Evolutionary conservation across 805 yeast species (phyloP), one percentile per base, ranked within the genome.

Genomic region (Debaryomyces hansenii): DNA sequence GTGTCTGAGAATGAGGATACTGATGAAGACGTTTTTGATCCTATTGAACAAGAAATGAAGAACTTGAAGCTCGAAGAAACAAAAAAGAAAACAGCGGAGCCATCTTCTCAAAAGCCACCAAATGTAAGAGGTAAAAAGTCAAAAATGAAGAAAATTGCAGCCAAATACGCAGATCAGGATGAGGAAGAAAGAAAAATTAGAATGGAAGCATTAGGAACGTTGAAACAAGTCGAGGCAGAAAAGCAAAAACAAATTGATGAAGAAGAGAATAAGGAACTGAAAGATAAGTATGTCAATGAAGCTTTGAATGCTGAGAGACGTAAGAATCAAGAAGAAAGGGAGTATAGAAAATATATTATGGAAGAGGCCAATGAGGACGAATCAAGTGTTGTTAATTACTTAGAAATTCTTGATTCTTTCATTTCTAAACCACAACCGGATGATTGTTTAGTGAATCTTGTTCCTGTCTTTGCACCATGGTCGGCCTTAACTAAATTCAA

Each of bases 381-480:
- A 31, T 59, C 62, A 1, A 54, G 59, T 41, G 48, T 57, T 20
- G 50, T 60, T 9, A 60, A 69, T 37, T 74, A 70, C 50, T 62
- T 73, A 44, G 72, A 71, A 37, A 75, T 77, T 28, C 61, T 74
- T 5, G 84, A 78, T 53, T 58, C 72, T 3, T 62, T 80, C 20
- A 57, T 77, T 20, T 46, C 72, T 12, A 73, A 77, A 29, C 83
- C 83, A 1, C 61, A 66, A 9, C 57, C 68, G 24, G 60, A 67
- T 1, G 96, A 87, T 58, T 67, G 58, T 2, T 69, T 87, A 9
- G 57, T 73, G 9, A 87, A 83, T 47, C 82, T 87, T 5, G 78
- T 92, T 10, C 95, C 97, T 0, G 83, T 89, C 15, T 92, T 90
- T 74, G 97, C 94, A 0, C 99, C 99, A 2, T 94, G 97, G 96